Percentiles rank a stretch among this genome's conserved stretches.
These are phyloP conservation scores for Sophora flavescens DNA, from an alignment of 306 rosid genomes.

Conservation along the genomic window DNA sequence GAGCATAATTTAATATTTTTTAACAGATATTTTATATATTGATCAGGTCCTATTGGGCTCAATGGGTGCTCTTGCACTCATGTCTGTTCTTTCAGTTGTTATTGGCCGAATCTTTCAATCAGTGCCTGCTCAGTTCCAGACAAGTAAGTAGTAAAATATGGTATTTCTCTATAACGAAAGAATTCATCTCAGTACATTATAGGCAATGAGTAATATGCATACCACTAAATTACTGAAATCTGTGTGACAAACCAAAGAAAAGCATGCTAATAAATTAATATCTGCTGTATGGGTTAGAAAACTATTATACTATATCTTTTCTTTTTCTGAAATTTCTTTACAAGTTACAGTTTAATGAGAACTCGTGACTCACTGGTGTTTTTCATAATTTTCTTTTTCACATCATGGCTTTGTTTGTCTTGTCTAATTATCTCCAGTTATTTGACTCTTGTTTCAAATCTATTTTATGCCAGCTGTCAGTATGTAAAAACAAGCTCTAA, in stretches of 20 bases:
- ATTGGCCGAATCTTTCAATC: constrained; percentile 90
- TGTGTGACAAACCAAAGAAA: constrained; percentile 18
- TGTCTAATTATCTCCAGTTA: constrained; percentile 14
- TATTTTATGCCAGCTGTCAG: constrained; percentile 12
- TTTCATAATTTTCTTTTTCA: constrained; percentile 5
- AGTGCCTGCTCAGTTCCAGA: constrained; percentile 97
- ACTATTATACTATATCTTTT: background rate
- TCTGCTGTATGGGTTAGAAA: constrained; percentile 18
- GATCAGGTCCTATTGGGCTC: constrained; percentile 91
- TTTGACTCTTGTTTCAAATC: constrained; percentile 21
- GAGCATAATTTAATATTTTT: constrained; percentile 34
- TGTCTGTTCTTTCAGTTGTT: constrained; percentile 85
- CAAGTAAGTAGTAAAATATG: constrained; percentile 72
- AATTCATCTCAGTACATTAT: background rate
- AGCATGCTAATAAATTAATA: constrained; percentile 15
- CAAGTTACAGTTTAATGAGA: background rate
- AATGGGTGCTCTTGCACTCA: constrained; percentile 88
- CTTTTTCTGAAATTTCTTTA: background rate
- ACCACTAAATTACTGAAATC: background rate
- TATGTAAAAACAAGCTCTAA: background rate
- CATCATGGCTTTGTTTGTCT: constrained; percentile 20
- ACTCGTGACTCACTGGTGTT: background rate
- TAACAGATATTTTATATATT: constrained; percentile 41
- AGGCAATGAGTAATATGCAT: constrained; percentile 12
- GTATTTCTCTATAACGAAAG: constrained; percentile 35